phyloP scores from a whole-genome alignment of 257 asterid species.

The Solanum virginianum region DNA sequence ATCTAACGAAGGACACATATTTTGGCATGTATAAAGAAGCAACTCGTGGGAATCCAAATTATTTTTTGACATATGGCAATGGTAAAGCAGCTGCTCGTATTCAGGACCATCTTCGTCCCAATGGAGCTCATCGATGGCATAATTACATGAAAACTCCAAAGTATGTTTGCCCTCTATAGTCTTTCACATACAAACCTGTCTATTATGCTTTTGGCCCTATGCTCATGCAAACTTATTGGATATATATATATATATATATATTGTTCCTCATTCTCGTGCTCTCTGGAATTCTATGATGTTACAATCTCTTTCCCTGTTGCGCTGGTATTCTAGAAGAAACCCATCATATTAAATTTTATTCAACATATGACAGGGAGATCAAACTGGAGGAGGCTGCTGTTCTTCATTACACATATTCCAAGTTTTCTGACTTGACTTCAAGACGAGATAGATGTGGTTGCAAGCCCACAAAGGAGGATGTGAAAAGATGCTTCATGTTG shows the following conservation, averaged over 20 bases:
- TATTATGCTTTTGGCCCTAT: not conserved
- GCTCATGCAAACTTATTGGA: not conserved
- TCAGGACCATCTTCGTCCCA: conserved; percentile 62
- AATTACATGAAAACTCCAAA: conserved; percentile 55
- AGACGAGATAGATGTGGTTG: conserved; percentile 62
- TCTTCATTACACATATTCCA: conserved; percentile 52
- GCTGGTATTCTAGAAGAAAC: not conserved
- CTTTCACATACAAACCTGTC: not conserved
- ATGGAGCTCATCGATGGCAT: conserved; percentile 78
- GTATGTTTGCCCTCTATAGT: conserved; percentile 15
- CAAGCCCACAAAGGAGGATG: conserved; percentile 49
- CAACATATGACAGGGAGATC: conserved; percentile 35
- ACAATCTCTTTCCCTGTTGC: not conserved
- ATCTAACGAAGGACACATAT: conserved; percentile 37
- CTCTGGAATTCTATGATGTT: not conserved
- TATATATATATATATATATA: no score
- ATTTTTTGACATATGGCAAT: conserved; percentile 52
- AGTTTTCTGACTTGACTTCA: conserved; percentile 57
- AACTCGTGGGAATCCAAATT: conserved; percentile 47
- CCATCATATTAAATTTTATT: not conserved
- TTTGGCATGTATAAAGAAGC: conserved; percentile 37
- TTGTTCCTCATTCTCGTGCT: not conserved
- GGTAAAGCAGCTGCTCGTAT: conserved; percentile 75
- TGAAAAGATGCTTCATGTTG: conserved; percentile 56
- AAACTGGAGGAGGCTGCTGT: conserved; percentile 55